Conservation (phyloP, 345 rosid species). For the Passiflora organensis region DNA sequence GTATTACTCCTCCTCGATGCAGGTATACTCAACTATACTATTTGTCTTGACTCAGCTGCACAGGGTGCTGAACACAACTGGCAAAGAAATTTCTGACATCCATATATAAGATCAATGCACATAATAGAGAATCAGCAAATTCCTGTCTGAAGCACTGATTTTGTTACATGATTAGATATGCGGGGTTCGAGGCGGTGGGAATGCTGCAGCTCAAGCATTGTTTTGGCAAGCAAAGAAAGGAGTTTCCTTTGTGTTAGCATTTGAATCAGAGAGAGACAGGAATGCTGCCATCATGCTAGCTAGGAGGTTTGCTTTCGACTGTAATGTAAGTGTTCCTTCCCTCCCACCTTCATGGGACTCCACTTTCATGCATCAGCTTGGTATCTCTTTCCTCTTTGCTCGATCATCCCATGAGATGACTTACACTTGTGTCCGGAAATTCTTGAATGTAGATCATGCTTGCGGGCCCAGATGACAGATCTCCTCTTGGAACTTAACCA, state of each 20-base stretch:
- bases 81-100: neutral
- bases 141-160: neutral
- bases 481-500: conserved; percentile 28
- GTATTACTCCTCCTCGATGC: conserved; percentile 81
- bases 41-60: too few species aligned
- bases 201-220: conserved; percentile 89
- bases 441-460: conserved; percentile 44
- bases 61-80: too few species aligned
- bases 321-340: conserved; percentile 52
- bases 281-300: conserved; percentile 93
- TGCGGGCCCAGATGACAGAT: conserved; percentile 57
- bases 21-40: conserved; percentile 35
- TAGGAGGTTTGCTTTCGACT: conserved; percentile 89
- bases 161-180: conserved; percentile 45
- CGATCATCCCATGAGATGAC: neutral
- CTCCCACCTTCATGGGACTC: too few species aligned
- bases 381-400: neutral
- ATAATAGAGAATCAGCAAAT: neutral
- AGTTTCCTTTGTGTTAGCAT: conserved; percentile 68
- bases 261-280: conserved; percentile 84
- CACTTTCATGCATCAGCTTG: neutral
- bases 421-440: neutral
- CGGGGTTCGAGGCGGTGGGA: conserved; percentile 98
- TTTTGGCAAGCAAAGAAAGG: conserved; percentile 89
- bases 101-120: neutral